A percentile compares a stretch with the other conserved stretches of the same genome.
phyloP scores from a whole-genome alignment of 2,329 filamentous ascomycete genomes.

The Dryadomyces quercivorus region DNA sequence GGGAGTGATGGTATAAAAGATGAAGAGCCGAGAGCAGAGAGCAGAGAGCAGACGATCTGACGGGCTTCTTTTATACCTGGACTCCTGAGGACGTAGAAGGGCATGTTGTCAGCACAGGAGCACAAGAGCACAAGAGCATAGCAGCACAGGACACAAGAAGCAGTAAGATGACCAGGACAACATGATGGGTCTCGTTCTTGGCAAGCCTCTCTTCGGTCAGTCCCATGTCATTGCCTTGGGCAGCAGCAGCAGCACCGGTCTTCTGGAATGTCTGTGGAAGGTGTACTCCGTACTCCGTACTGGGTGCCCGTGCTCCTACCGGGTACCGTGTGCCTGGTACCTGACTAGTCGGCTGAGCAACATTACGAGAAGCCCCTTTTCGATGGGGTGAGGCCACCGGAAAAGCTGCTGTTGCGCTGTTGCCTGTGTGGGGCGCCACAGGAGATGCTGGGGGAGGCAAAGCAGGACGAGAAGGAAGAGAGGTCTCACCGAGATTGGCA shows the following conservation, averaged over 20 bases:
- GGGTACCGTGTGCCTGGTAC: neutral
- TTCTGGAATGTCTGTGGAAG: neutral
- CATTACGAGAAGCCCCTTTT: conserved; percentile 4
- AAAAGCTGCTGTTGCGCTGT: conserved; percentile 7
- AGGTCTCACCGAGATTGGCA: neutral
- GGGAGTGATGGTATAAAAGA: no score
- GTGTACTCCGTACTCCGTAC: neutral
- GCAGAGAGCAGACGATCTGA: neutral
- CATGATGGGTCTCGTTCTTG: no score
- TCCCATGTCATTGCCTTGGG: no score
- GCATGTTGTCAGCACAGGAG: no score
- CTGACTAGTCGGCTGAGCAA: neutral
- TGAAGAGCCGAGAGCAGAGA: neutral
- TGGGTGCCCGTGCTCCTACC: neutral
- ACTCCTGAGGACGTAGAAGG: no score
- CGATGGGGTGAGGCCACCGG: conserved; percentile 5
- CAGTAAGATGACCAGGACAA: no score
- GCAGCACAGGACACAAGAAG: no score
- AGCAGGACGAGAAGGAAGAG: neutral
- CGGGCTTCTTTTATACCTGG: no score
- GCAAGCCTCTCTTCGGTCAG: no score
- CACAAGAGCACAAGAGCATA: no score
- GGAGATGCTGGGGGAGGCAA: neutral
- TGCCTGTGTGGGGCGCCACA: neutral
- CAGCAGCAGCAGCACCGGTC: neutral